Conservation (phyloP, 2,329 filamentous ascomycete species). For the Aspergillus sp. region DNA sequence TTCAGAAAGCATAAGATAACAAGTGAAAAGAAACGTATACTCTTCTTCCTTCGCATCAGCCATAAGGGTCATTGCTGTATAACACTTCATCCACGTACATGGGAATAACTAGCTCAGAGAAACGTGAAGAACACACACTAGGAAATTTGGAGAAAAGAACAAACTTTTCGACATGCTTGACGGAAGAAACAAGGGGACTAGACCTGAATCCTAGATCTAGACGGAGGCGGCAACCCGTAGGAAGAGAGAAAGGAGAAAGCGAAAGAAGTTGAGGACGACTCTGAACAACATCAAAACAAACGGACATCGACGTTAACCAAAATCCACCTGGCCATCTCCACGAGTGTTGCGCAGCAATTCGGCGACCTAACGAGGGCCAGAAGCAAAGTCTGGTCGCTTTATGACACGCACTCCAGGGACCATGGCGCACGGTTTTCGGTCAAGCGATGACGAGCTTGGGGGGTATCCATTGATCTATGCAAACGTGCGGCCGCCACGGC, state of each 20-base stretch:
- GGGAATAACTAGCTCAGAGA: slow-evolving; percentile 34
- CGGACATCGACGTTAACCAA: slow-evolving; percentile 31
- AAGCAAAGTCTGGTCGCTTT: neutral
- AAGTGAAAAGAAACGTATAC: slow-evolving; percentile 4
- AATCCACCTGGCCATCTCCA: slow-evolving; percentile 18
- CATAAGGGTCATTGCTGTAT: slow-evolving; percentile 38
- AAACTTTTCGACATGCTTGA: slow-evolving; percentile 43
- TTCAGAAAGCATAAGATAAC: slow-evolving; percentile 6
- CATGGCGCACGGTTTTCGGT: slow-evolving; percentile 16
- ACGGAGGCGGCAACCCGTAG: slow-evolving; percentile 29
- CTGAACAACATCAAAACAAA: slow-evolving; percentile 24
- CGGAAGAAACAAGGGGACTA: slow-evolving; percentile 33
- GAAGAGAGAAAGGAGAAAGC: neutral
- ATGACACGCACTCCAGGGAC: slow-evolving; percentile 6
- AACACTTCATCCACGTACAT: slow-evolving; percentile 36
- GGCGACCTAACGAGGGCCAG: neutral
- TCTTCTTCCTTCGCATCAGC: slow-evolving; percentile 36
- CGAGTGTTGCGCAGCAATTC: neutral
- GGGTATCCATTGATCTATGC: slow-evolving; percentile 43
- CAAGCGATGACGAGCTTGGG: slow-evolving; percentile 22
- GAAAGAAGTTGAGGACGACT: slow-evolving; percentile 18
- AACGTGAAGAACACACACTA: slow-evolving; percentile 20
- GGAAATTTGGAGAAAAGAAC: slow-evolving; percentile 20
- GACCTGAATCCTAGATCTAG: slow-evolving; percentile 34
- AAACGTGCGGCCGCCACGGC: slow-evolving; percentile 45